Evolutionary conservation across 352 stramenopile genomes (phyloP), one percentile per base, ranked within the genome.

Genomic region (Elongisporangium anandrum): DNA sequence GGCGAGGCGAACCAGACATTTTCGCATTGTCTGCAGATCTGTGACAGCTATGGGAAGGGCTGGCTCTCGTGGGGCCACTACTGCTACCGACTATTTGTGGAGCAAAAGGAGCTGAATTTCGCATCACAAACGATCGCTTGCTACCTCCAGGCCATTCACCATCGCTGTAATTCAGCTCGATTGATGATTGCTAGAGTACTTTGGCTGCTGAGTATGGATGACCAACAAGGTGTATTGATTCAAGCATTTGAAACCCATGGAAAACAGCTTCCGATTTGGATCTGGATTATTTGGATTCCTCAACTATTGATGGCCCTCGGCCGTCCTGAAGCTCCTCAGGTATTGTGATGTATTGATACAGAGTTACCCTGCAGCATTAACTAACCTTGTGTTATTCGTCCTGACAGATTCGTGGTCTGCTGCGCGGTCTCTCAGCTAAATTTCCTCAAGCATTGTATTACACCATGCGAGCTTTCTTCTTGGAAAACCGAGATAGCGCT

Each of bases 241-340:
- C 81, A 92, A 56, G 71, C 94, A 57, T 94, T 99, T 54, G 94
- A 99, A 73, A 92, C 82, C 15, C 88, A 98, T 64, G 95, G 93
- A 56, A 95, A 95, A 61, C 82, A 95, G 54, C 73, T 99, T 16
- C 97, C 96, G 20, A 96, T 98, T 59, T 99, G 96, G 97, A 97
- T 99, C 55, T 99, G 97, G 97, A 96, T 99, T 38, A 96, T 98
- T 41, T 99, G 97, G 97, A 98, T 99, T 54, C 96, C 97, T 19
- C 96, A 99, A 63, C 66, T 99, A 20, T 76, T 99, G 15, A 97
- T 97, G 67, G 91, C 94, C 10, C 87, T 99, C 22, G 97, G 87
- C 17, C 83, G 96, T 10, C 79, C 88, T 0, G 96, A 99, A 79
- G 95, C 94, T 20, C 70, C 79, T 5, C 80, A 85, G 59, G 75